Conservation (phyloP, 106 monocot species). For the Allium sativum region DNA sequence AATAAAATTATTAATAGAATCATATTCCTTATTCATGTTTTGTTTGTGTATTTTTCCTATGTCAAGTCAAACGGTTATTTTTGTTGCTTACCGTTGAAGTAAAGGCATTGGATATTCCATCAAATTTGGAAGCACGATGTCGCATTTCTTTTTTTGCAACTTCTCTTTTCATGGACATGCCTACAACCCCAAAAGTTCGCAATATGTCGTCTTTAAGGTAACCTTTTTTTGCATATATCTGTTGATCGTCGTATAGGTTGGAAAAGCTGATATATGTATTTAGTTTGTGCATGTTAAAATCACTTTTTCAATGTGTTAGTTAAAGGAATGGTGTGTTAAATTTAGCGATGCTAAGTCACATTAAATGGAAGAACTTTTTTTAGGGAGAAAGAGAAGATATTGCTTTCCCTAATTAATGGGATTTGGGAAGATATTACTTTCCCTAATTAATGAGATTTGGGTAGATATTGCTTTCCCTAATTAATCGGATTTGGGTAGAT, state of each 20-base stretch:
- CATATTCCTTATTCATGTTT: no score
- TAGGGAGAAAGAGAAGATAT: conserved; percentile 64
- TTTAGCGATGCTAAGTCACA: no score
- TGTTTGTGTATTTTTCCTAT: not conserved
- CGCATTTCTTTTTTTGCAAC: conserved; percentile 71
- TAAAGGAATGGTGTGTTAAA: conserved; percentile 78
- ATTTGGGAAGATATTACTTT: no score
- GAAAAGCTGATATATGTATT: not conserved
- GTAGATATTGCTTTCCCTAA: no score
- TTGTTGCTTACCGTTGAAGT: conserved; percentile 59
- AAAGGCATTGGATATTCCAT: conserved; percentile 40
- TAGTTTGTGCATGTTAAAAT: no score
- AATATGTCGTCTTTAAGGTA: conserved; percentile 77
- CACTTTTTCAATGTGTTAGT: conserved; percentile 22
- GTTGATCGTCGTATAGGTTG: conserved; percentile 30
- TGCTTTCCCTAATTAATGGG: no score
- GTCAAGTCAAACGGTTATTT: conserved; percentile 51
- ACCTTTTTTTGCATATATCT: not conserved
- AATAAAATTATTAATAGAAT: no score
- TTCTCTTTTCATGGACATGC: conserved; percentile 75
- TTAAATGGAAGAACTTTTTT: no score
- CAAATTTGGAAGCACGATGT: conserved; percentile 55
- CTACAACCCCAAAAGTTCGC: conserved; percentile 48
- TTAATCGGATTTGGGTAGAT: no score
- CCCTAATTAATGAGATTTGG: no score